Evolutionary conservation across 805 yeast species (phyloP), one percentile per base, ranked within the genome.

Genomic region (Wickerhamiella australiensis): DNA sequence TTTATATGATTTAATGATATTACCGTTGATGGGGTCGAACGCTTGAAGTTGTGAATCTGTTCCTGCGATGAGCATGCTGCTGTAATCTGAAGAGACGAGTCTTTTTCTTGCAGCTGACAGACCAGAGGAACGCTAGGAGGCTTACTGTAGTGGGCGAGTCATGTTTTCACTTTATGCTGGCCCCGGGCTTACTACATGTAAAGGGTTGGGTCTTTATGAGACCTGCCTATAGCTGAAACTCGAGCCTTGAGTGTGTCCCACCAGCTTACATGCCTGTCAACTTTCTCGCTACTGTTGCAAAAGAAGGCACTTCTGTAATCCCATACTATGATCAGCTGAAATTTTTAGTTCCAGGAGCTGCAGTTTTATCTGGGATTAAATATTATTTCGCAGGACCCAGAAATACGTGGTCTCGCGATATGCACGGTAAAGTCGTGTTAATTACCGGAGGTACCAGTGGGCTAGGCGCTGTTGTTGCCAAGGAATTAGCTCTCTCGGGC

Each of bases 401-500:
- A 18, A 92, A 90, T 65, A 83, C 87, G 0, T 90, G 96, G 95
- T 95, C 85, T 53, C 73, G 96, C 52, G 88, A 87, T 55, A 66
- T 90, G 62, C 95, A 92, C 61, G 96, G 97, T 1, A 79, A 80
- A 59, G 97, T 88, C 3, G 63, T 68, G 26, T 49, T 66, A 46
- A 51, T 66, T 8, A 70, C 71, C 13, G 98, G 98, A n/a, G 98
- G 95, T 1, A 90, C 97, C 0, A 75, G 94, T 1, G 96, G 97
- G 0, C 63, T 86, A 53, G 98, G 98, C 0, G 82, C 90, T 0
- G 74, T 77, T 3, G 74, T 84, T 3, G 92, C 77, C 0, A 70
- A 72, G 33, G 87, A 87, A 27, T 62, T 92, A 58, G 96, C 96
- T 0, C 50, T 56, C 0, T 66, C 77, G 46, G 98, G 98, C 3